phyloP scores from a whole-genome alignment of 2,329 filamentous ascomycete genomes.

The Penicillium sp. region DNA sequence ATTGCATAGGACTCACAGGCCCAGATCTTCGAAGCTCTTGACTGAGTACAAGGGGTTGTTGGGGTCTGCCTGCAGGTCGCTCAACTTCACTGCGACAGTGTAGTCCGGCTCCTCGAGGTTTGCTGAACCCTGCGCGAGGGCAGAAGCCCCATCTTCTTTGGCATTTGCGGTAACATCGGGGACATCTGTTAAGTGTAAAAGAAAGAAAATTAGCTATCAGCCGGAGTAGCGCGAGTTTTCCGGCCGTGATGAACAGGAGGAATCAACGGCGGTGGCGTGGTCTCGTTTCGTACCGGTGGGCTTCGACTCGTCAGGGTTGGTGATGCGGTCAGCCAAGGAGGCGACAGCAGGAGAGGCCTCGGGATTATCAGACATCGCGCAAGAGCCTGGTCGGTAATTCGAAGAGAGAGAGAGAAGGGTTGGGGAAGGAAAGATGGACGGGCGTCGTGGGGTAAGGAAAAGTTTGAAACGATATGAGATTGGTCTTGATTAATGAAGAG shows the following conservation, averaged over 20 bases:
- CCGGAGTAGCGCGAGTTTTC: slow-evolving; percentile 15
- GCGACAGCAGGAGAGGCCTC: slow-evolving; percentile 31
- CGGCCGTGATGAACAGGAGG: neutral
- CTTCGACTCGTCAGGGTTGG: slow-evolving; percentile 39
- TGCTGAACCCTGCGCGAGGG: slow-evolving; percentile 47
- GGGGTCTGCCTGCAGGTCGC: slow-evolving; percentile 80
- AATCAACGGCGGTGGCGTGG: slow-evolving; percentile 16
- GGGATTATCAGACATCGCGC: slow-evolving; percentile 40
- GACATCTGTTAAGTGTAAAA: slow-evolving; percentile 9
- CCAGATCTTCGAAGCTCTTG: slow-evolving; percentile 78
- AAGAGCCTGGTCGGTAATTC: neutral
- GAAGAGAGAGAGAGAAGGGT: neutral
- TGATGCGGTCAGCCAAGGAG: slow-evolving; percentile 51
- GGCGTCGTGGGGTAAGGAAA: slow-evolving; percentile 9
- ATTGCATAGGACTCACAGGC: slow-evolving; percentile 61
- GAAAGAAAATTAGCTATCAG: slow-evolving; percentile 21
- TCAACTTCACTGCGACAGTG: slow-evolving; percentile 89
- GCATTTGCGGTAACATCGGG: slow-evolving; percentile 16
- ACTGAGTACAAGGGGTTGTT: slow-evolving; percentile 85
- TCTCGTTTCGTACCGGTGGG: slow-evolving; percentile 31
- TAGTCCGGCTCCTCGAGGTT: slow-evolving; percentile 68
- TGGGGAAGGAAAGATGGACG: slow-evolving; percentile 6
- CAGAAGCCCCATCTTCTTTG: slow-evolving; percentile 42
- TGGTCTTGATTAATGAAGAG: neutral
- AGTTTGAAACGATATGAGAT: neutral